Evolutionary conservation across 2,329 filamentous ascomycete genomes (phyloP).

Genomic region (Fusarium longipes): DNA sequence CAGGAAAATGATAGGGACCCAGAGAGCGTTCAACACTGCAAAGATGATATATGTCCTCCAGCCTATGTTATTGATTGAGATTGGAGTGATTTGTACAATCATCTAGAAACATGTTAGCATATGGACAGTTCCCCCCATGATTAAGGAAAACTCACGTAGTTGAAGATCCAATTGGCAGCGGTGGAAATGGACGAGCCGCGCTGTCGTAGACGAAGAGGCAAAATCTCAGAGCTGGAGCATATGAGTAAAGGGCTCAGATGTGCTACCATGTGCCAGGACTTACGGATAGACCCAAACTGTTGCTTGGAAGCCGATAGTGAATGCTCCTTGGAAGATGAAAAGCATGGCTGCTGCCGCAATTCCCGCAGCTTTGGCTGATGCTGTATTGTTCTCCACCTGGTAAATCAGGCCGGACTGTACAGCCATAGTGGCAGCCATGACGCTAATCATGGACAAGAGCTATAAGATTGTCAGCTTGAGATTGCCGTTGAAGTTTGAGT

Average conservation of each 20-base stretch:
- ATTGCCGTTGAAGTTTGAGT: rapidly evolving
- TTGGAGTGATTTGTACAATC: slow-evolving; percentile 38
- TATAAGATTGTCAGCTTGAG: not conserved
- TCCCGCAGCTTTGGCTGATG: slow-evolving; percentile 49
- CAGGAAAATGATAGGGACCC: slow-evolving; percentile 51
- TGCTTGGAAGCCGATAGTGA: slow-evolving; percentile 54
- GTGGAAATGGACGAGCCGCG: slow-evolving; percentile 50
- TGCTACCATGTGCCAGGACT: not conserved
- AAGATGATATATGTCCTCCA: slow-evolving; percentile 64
- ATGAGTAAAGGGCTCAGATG: not conserved
- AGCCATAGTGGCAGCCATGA: slow-evolving; percentile 57
- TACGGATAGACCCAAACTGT: slow-evolving; percentile 52
- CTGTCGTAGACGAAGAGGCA: slow-evolving; percentile 49
- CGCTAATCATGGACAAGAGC: slow-evolving; percentile 54
- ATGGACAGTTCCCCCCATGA: rapidly evolving
- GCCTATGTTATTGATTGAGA: slow-evolving; percentile 53
- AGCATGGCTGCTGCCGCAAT: slow-evolving; percentile 56
- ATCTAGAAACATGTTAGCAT: not conserved
- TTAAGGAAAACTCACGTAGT: slow-evolving; percentile 42
- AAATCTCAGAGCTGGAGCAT: slow-evolving; percentile 46
- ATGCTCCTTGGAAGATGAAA: slow-evolving; percentile 55
- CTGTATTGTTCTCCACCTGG: slow-evolving; percentile 52
- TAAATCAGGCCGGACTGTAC: slow-evolving; percentile 55
- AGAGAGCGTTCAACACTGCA: slow-evolving; percentile 53
- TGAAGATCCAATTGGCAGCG: slow-evolving; percentile 51